Percentiles rank a stretch among this genome's conserved stretches.
phyloP scores from a whole-genome alignment of 2,329 filamentous ascomycete species.

The Hymenoscyphus scutula region DNA sequence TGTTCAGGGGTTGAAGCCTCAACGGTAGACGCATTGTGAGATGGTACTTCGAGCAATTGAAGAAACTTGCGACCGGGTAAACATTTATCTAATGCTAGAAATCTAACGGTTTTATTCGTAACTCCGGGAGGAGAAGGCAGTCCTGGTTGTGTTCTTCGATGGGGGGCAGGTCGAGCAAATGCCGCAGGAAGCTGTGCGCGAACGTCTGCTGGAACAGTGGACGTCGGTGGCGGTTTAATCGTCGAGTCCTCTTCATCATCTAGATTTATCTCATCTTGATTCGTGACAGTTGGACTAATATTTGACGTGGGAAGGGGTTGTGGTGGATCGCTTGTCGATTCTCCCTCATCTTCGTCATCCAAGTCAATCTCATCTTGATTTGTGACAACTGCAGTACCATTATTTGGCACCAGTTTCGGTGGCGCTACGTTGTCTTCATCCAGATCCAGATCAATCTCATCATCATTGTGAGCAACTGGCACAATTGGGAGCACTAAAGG shows the following conservation, averaged over 20 bases:
- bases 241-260: slow-evolving; percentile 8
- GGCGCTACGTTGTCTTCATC: slow-evolving; percentile 28
- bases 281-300: not conserved
- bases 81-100: slow-evolving; percentile 91
- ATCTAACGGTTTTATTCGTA: slow-evolving; percentile 74
- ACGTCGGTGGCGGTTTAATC: slow-evolving; percentile 2
- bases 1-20: slow-evolving; percentile 18
- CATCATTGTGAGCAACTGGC: slow-evolving; percentile 47
- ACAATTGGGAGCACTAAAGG: not conserved
- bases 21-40: slow-evolving; percentile 38
- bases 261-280: slow-evolving; percentile 17
- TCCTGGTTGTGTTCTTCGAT: slow-evolving; percentile 45
- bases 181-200: slow-evolving; percentile 74
- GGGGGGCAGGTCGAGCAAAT: slow-evolving; percentile 52
- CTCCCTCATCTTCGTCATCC: slow-evolving; percentile 24
- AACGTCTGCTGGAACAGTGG: slow-evolving; percentile 58
- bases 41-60: slow-evolving; percentile 67
- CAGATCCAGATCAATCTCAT: slow-evolving; percentile 61
- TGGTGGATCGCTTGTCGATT: slow-evolving; percentile 27
- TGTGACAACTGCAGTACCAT: not conserved
- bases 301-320: slow-evolving; percentile 1
- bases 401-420: slow-evolving; percentile 20
- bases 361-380: slow-evolving; percentile 63
- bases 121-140: slow-evolving; percentile 70
- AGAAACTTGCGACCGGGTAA: slow-evolving; percentile 77